Evolutionary conservation across 306 rosid species (phyloP).

Genomic region (Prunus mongolica): DNA sequence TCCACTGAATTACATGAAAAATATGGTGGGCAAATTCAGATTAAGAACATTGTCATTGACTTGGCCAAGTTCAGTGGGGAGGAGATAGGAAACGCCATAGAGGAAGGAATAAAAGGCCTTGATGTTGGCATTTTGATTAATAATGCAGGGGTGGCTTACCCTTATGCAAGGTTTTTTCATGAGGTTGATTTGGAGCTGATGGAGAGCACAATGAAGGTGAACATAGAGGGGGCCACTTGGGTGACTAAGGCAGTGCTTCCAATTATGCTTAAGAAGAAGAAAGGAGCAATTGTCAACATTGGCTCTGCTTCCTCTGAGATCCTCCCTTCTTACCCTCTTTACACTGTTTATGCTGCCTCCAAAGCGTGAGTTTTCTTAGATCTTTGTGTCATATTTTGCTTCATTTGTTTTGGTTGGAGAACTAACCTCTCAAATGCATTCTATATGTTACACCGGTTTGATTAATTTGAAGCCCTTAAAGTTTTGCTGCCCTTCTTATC

Average conservation of each 20-base stretch:
- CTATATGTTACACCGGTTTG: neutral
- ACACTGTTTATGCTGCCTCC: slow-evolving; percentile 47
- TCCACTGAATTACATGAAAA: slow-evolving; percentile 18
- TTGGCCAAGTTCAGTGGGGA: slow-evolving; percentile 22
- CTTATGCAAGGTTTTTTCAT: slow-evolving; percentile 38
- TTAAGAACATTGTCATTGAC: slow-evolving; percentile 33
- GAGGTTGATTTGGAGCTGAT: slow-evolving; percentile 34
- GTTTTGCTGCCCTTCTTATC: neutral
- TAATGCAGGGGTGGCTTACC: slow-evolving; percentile 53
- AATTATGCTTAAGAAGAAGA: slow-evolving; percentile 46
- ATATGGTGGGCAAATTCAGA: neutral
- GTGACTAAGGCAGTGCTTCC: slow-evolving; percentile 48
- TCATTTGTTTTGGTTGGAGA: no score
- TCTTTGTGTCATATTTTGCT: neutral
- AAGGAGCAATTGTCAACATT: slow-evolving; percentile 51
- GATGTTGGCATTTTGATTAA: slow-evolving; percentile 45
- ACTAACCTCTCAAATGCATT: no score
- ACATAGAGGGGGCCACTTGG: slow-evolving; percentile 46
- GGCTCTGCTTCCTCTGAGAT: slow-evolving; percentile 45
- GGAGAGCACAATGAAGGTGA: slow-evolving; percentile 28
- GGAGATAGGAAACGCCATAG: slow-evolving; percentile 19
- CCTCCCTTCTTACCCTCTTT: slow-evolving; percentile 44
- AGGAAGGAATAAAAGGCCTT: slow-evolving; percentile 4
- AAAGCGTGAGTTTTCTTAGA: slow-evolving; percentile 42
- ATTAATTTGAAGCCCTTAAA: neutral